Conservation (phyloP, 768 basidiomycete genomes). For the Melanogaster broomeanus region DNA sequence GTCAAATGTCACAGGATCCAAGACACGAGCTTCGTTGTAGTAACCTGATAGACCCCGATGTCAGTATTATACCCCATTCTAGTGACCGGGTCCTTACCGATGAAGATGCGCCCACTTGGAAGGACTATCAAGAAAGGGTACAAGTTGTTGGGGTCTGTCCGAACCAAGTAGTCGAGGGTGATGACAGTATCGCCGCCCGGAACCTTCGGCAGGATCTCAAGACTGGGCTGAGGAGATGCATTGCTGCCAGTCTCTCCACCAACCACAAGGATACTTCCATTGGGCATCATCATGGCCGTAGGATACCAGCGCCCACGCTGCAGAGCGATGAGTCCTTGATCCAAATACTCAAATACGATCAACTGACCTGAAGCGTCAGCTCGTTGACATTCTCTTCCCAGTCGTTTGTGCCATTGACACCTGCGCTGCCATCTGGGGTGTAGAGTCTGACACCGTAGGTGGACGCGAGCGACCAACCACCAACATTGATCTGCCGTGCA, state of each 20-base stretch:
- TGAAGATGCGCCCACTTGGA: slow-evolving; percentile 68
- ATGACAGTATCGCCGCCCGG: slow-evolving; percentile 61
- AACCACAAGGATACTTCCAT: slow-evolving; percentile 72
- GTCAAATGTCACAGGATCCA: slow-evolving; percentile 64
- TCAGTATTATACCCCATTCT: background rate
- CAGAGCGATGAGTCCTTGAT: background rate
- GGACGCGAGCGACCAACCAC: slow-evolving; percentile 64
- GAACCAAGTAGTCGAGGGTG: slow-evolving; percentile 62
- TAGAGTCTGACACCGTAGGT: slow-evolving; percentile 76
- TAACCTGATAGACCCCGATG: slow-evolving; percentile 47
- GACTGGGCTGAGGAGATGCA: slow-evolving; percentile 60
- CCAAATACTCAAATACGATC: too few relatives aligned
- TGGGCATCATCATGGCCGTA: slow-evolving; percentile 64
- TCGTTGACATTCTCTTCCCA: slow-evolving; percentile 73
- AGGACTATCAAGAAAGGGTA: slow-evolving; percentile 78
- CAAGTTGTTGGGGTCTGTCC: slow-evolving; percentile 79
- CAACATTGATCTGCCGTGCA: slow-evolving; percentile 37
- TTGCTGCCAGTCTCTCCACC: slow-evolving; percentile 78
- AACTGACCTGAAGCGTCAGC: slow-evolving; percentile 59
- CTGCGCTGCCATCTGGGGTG: slow-evolving; percentile 64
- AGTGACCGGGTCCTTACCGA: slow-evolving; percentile 47
- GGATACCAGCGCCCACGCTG: slow-evolving; percentile 76
- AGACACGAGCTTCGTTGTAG: slow-evolving; percentile 79
- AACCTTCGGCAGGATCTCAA: slow-evolving; percentile 73
- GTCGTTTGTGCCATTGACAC: slow-evolving; percentile 73